A percentile compares a stretch with the other conserved stretches of the same genome.
These are phyloP conservation scores for Marasmius oreades DNA, from an alignment of 1,284 basidiomycete species.

Conservation along the genomic window DNA sequence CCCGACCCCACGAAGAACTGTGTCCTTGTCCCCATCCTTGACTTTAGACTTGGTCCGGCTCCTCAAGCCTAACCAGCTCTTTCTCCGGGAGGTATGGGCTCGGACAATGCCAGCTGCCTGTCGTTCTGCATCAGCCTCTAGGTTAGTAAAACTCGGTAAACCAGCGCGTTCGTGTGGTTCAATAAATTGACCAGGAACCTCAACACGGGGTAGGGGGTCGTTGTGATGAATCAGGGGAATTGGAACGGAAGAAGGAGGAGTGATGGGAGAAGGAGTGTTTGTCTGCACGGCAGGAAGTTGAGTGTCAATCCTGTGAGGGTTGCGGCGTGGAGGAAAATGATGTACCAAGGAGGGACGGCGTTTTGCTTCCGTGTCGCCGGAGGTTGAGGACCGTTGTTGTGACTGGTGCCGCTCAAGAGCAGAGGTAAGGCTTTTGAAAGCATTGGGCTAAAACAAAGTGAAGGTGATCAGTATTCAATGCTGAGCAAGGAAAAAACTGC, in stretches of 20 bases:
- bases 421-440: slow-evolving; percentile 11
- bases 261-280: background rate
- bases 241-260: background rate
- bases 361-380: background rate
- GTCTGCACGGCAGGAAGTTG: background rate
- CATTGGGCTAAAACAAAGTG: slow-evolving; percentile 5
- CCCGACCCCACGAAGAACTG: no score
- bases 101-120: slow-evolving; percentile 5
- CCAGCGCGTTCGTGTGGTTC: slow-evolving; percentile 4
- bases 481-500: background rate
- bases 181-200: slow-evolving; percentile 3
- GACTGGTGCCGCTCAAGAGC: slow-evolving; percentile 18
- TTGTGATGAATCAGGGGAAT: background rate
- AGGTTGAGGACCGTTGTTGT: slow-evolving; percentile 14
- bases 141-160: background rate
- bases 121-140: background rate
- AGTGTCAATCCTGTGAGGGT: background rate
- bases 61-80: background rate
- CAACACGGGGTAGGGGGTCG: background rate
- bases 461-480: background rate
- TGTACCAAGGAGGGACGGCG: slow-evolving; percentile 13
- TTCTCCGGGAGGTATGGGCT: background rate
- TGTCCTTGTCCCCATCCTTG: no score
- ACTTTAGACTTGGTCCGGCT: no score
- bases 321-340: slow-evolving; percentile 3